phyloP scores from a whole-genome alignment of 352 stramenopile genomes.

The Pythium scleroteichum region DNA sequence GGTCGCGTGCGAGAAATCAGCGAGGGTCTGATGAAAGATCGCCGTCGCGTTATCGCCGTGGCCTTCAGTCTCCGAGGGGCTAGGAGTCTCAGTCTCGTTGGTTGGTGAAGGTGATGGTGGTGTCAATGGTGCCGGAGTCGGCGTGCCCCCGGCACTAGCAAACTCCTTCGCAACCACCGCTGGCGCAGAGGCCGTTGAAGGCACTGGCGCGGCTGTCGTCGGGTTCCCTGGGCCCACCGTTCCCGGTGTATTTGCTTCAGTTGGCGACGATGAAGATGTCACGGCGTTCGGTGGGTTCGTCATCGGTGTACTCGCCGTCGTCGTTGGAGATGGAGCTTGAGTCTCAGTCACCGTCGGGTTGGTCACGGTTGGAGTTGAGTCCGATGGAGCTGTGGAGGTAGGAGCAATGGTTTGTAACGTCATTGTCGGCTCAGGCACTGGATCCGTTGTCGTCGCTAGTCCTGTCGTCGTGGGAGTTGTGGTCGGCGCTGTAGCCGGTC shows the following conservation, averaged over 20 bases:
- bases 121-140: neutral
- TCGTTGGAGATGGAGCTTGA: neutral
- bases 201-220: neutral
- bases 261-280: too few relatives aligned
- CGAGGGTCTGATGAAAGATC: conserved; percentile 21
- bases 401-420: neutral
- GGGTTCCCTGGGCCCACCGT: neutral
- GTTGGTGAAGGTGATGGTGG: neutral
- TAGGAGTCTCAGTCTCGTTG: neutral
- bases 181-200: neutral
- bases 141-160: neutral
- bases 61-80: neutral
- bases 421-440: neutral
- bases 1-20: conserved; percentile 21
- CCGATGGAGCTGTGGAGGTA: neutral
- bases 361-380: neutral
- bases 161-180: neutral
- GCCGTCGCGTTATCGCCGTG: conserved; percentile 11
- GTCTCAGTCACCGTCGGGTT: neutral
- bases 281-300: too few relatives aligned
- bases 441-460: neutral
- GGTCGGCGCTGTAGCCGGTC: neutral
- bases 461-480: conserved; percentile 2
- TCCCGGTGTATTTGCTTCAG: neutral
- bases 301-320: too few relatives aligned